Evolutionary conservation across 2,329 filamentous ascomycete species (phyloP).

Genomic region (Fusarium secorum): DNA sequence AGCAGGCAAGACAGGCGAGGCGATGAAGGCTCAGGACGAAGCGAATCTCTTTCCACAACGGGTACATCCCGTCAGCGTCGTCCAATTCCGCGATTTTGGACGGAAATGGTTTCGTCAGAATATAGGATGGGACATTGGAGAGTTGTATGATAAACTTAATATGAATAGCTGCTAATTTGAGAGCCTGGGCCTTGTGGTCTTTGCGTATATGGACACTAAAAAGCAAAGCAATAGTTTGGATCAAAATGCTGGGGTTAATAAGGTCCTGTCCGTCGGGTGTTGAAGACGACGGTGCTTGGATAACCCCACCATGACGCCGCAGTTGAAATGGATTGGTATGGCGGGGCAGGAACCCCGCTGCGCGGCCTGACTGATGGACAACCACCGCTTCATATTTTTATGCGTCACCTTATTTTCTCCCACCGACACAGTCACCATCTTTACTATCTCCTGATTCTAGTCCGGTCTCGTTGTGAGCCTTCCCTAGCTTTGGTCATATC

Average conservation of each 20-base stretch:
- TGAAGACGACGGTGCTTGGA: background rate
- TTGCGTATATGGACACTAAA: background rate
- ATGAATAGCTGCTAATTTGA: constrained; percentile 8
- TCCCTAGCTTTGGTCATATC: constrained; percentile 5
- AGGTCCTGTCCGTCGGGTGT: background rate
- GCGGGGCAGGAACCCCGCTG: constrained; percentile 40
- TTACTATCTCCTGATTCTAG: constrained; percentile 30
- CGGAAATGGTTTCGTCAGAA: constrained; percentile 21
- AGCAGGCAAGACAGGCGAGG: constrained; percentile 27
- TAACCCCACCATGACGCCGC: constrained; percentile 40
- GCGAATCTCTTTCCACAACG: constrained; percentile 13
- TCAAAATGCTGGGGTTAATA: background rate
- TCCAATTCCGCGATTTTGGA: background rate
- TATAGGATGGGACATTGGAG: background rate
- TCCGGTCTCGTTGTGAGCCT: constrained; percentile 2
- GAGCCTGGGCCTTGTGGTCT: background rate
- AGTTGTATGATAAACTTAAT: constrained; percentile 34
- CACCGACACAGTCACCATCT: constrained; percentile 34
- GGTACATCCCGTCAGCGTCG: constrained; percentile 10
- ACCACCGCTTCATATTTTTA: constrained; percentile 35
- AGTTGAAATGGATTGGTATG: constrained; percentile 29
- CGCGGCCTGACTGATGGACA: constrained; percentile 13
- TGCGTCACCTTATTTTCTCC: constrained; percentile 37
- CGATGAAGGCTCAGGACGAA: constrained; percentile 19
- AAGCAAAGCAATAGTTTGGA: background rate